Evolutionary conservation across 192 early-diverging fungal genomes (phyloP), one percentile per base, ranked within the genome.

Genomic region (Coemansia sp.): DNA sequence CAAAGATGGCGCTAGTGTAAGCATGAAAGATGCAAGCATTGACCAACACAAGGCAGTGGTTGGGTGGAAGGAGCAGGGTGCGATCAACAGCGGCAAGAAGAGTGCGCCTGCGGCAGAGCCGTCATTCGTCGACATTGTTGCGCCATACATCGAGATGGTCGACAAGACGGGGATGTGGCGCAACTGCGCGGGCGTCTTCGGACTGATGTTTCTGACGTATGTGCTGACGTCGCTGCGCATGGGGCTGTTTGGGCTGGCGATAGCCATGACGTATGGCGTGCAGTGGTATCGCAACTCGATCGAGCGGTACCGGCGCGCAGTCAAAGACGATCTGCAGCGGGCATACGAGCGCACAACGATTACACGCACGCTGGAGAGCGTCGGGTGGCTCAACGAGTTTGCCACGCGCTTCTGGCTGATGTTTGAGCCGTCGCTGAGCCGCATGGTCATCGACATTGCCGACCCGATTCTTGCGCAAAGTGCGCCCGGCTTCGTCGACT

Each of bases 371-470:
- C 73, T 86, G 45, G 88, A 89, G 72, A 83, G 90, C 45, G 92
- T 90, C 15, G 94, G 94, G 51, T 98, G 95, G 95, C 83, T 98
- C 48, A 98, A 98, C 75, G 87, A 88, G 82, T 94, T 94, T 78
- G 74, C 93, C 60, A 84, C 85, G 26, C 85, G 89, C 53, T 96
- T 94, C 81, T 98, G 95, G 95, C 76, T 92, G 18, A 93, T 91
- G 63, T 95, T 92, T 64, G 95, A 98, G 77, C 94, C 94, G 39
- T 87, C 87, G 33, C 86, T 98, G 57, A 89, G 91, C 60, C 85
- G 88, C 46, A 85, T 88, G 43, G 86, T 96, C 23, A 87, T 92
- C 30, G 84, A 88, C 24, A 85, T 68, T 34, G 91, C 88, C 26
- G 91, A 96, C 78, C 73, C 82, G 11, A 87, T 95, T 55, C 76